phyloP scores from a whole-genome alignment of 352 stramenopile species.

The Globisporangium alternatum region DNA sequence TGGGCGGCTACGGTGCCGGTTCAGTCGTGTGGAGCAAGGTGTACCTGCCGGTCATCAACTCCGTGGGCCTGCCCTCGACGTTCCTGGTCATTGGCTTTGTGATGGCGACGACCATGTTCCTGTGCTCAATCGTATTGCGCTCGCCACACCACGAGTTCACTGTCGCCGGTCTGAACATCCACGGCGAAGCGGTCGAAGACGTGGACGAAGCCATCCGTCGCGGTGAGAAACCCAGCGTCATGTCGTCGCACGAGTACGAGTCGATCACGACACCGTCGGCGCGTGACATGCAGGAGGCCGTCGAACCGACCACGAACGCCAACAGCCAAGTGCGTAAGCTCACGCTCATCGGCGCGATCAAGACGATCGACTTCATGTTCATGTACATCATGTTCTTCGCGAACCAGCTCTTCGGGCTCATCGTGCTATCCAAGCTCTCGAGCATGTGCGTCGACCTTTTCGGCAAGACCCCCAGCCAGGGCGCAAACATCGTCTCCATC shows the following conservation, averaged over 20 bases:
- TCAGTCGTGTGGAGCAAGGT: slow-evolving; percentile 66
- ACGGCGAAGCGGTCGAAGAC: slow-evolving; percentile 43
- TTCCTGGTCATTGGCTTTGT: slow-evolving; percentile 50
- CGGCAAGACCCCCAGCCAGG: slow-evolving; percentile 32
- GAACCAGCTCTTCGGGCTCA: slow-evolving; percentile 62
- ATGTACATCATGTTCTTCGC: slow-evolving; percentile 69
- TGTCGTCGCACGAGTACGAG: slow-evolving; percentile 46
- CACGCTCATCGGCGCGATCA: slow-evolving; percentile 48
- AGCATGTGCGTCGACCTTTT: slow-evolving; percentile 56
- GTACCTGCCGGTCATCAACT: slow-evolving; percentile 54
- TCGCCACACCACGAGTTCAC: slow-evolving; percentile 47
- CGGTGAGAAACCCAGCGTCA: slow-evolving; percentile 40
- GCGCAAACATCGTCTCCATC: slow-evolving; percentile 51
- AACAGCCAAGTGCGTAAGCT: slow-evolving; percentile 49
- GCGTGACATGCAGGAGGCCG: slow-evolving; percentile 29
- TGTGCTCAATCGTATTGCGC: slow-evolving; percentile 42
- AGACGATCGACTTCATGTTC: slow-evolving; percentile 57
- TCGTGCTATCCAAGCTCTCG: slow-evolving; percentile 60
- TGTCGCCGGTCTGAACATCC: slow-evolving; percentile 53
- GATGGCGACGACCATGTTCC: slow-evolving; percentile 36
- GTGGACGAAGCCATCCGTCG: slow-evolving; percentile 30
- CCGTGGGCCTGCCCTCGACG: slow-evolving; percentile 28
- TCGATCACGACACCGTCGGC: slow-evolving; percentile 34
- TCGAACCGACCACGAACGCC: slow-evolving; percentile 23
- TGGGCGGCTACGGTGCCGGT: slow-evolving; percentile 58